A percentile compares a stretch with the other conserved stretches of the same genome.
Evolutionary conservation across 257 asterid genomes (phyloP).

Genomic region (Rauvolfia tetraphylla): DNA sequence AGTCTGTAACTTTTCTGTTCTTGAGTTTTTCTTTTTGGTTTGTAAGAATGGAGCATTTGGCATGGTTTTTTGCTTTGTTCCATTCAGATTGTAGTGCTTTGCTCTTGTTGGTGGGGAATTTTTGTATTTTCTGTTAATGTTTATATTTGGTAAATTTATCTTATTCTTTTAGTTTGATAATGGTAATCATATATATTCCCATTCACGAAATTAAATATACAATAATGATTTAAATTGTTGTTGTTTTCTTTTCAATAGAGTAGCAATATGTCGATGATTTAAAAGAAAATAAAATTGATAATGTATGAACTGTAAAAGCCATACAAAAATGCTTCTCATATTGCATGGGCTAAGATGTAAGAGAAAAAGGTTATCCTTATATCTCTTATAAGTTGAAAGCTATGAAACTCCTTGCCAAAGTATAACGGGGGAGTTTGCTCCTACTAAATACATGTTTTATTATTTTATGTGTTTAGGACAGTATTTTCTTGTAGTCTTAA

Average conservation of each 20-base stretch:
- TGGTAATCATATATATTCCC: neutral
- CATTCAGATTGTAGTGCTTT: constrained; percentile 16
- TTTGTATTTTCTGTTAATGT: constrained; percentile 2
- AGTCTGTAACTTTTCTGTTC: too few relatives aligned
- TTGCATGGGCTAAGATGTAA: neutral
- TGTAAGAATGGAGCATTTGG: constrained; percentile 8
- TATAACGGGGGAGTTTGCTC: too few relatives aligned
- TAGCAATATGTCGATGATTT: too few relatives aligned
- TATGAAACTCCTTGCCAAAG: too few relatives aligned
- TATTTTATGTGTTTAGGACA: too few relatives aligned
- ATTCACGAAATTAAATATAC: too few relatives aligned
- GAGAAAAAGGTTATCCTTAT: too few relatives aligned
- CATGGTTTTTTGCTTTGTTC: constrained; percentile 1
- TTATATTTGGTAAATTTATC: neutral
- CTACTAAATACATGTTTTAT: too few relatives aligned
- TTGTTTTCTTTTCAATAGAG: too few relatives aligned
- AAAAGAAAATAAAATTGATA: too few relatives aligned
- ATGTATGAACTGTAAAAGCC: neutral
- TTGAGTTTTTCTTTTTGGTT: neutral
- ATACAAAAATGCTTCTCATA: neutral
- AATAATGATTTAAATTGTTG: neutral
- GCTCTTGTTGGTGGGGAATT: neutral
- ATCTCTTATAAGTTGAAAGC: too few relatives aligned
- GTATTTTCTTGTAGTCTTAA: too few relatives aligned
- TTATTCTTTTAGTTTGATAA: neutral